Conservation (phyloP, 2,329 filamentous ascomycete species). For the Aspergillus sp. region DNA sequence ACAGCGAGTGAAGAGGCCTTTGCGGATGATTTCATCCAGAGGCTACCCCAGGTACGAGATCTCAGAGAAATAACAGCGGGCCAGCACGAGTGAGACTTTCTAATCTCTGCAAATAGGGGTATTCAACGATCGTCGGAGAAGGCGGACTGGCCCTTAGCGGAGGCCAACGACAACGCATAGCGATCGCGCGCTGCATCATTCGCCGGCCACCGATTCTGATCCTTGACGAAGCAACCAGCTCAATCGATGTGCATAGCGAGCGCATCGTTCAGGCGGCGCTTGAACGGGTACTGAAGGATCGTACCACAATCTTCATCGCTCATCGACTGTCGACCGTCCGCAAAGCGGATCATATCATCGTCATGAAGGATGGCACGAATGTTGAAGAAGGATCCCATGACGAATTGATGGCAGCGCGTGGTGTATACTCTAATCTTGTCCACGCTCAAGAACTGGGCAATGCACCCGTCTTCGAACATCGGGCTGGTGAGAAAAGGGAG, state of each 20-base stretch:
- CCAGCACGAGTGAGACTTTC: slow-evolving; percentile 17
- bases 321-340: slow-evolving; percentile 43
- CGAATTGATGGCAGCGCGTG: slow-evolving; percentile 38
- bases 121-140: slow-evolving; percentile 39
- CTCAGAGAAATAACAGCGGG: background rate
- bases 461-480: no score
- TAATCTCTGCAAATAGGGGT: no score
- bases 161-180: slow-evolving; percentile 87
- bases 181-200: slow-evolving; percentile 82
- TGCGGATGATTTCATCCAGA: slow-evolving; percentile 33
- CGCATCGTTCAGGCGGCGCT: slow-evolving; percentile 39
- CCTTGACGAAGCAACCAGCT: slow-evolving; percentile 43
- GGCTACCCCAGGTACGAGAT: slow-evolving; percentile 15
- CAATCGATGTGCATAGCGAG: slow-evolving; percentile 41
- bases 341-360: slow-evolving; percentile 44
- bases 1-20: slow-evolving; percentile 34
- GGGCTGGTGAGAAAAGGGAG: no score
- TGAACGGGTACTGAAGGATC: slow-evolving; percentile 29
- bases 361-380: slow-evolving; percentile 38
- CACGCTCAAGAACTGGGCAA: slow-evolving; percentile 46
- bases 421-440: slow-evolving; percentile 55
- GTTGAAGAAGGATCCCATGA: slow-evolving; percentile 39
- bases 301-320: slow-evolving; percentile 42
- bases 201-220: slow-evolving; percentile 78
- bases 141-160: slow-evolving; percentile 51